phyloP scores from a whole-genome alignment of 495 filamentous ascomycete genomes.

The Xylaria flabelliformis region DNA sequence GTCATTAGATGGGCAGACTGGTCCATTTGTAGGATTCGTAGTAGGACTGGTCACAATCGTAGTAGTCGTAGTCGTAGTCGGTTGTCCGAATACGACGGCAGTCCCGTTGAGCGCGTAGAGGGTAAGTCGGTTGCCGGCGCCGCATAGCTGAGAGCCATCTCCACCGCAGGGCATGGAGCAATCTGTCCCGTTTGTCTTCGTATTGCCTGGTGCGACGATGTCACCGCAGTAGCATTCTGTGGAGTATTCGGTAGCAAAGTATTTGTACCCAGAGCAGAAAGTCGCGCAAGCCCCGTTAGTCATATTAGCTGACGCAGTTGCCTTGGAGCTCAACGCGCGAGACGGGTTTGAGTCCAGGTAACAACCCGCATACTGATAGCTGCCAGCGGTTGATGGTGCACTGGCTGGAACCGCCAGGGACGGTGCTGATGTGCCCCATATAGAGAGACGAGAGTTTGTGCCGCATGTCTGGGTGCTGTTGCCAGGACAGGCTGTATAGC shows the following conservation, averaged over 20 bases:
- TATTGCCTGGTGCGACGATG: neutral
- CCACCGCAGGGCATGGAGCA: neutral
- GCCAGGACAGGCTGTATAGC: neutral
- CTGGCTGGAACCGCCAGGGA: neutral
- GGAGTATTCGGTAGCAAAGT: conserved; percentile 1
- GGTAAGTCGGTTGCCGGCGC: neutral
- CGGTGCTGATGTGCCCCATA: neutral
- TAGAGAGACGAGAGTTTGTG: conserved; percentile 2
- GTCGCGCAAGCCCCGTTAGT: neutral
- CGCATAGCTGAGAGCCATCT: conserved; percentile 1
- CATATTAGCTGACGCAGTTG: neutral
- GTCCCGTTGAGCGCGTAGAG: neutral
- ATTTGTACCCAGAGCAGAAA: neutral
- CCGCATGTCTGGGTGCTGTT: conserved; percentile 3
- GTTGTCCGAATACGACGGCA: neutral
- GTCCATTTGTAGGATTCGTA: neutral
- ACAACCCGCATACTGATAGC: neutral
- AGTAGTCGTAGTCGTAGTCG: neutral
- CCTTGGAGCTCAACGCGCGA: neutral
- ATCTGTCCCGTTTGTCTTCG: neutral
- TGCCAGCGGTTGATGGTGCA: neutral
- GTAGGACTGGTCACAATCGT: neutral
- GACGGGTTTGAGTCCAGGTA: conserved; percentile 5
- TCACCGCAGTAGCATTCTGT: conserved; percentile 2
- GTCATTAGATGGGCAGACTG: neutral